Conservation (phyloP, 2,329 filamentous ascomycete species). For the Penicillium sp. region DNA sequence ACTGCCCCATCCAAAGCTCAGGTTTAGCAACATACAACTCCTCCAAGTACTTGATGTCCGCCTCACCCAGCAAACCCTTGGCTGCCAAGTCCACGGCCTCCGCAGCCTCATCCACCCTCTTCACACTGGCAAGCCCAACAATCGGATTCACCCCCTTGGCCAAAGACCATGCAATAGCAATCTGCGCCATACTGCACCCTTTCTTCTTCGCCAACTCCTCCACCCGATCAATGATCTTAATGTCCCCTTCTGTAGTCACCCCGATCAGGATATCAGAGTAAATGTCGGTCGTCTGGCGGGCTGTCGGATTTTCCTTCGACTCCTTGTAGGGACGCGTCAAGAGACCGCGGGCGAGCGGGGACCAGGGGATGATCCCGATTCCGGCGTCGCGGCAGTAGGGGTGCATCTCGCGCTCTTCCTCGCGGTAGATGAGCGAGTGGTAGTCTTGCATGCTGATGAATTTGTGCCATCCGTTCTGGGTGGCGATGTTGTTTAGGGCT, state of each 20-base stretch:
- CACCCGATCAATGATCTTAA: conserved; percentile 59
- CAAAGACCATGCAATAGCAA: conserved; percentile 67
- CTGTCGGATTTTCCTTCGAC: conserved; percentile 58
- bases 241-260: conserved; percentile 53
- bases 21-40: neutral
- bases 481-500: conserved; percentile 55
- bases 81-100: conserved; percentile 44
- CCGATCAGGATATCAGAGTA: conserved; percentile 47
- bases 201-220: conserved; percentile 64
- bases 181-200: conserved; percentile 65
- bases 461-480: conserved; percentile 54
- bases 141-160: conserved; percentile 62
- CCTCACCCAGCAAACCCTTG: neutral
- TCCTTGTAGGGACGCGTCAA: conserved; percentile 57
- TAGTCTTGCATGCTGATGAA: conserved; percentile 59
- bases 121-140: conserved; percentile 63
- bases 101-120: conserved; percentile 67
- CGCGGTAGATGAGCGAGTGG: conserved; percentile 53
- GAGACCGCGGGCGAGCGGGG: conserved; percentile 68
- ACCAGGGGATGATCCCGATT: conserved; percentile 65
- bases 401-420: conserved; percentile 43
- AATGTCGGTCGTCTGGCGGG: conserved; percentile 57
- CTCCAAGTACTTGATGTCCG: neutral
- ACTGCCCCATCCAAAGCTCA: neutral
- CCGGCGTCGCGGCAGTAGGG: conserved; percentile 57